phyloP scores from a whole-genome alignment of 768 basidiomycete species.

The Tricholoma matsutake region DNA sequence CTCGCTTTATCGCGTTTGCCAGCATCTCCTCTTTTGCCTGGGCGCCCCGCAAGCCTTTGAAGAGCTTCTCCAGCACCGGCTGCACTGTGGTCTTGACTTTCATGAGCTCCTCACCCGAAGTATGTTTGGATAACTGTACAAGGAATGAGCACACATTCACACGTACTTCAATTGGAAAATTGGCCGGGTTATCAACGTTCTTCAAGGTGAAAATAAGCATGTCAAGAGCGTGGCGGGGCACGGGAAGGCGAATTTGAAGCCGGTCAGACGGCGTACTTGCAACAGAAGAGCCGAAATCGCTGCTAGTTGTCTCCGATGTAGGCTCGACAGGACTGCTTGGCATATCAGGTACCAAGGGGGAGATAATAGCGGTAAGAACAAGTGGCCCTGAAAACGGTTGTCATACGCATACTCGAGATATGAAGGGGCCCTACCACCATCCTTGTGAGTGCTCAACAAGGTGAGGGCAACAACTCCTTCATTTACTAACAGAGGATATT shows the following conservation, averaged over 20 bases:
- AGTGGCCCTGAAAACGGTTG: conserved; percentile 45
- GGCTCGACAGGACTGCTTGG: conserved; percentile 34
- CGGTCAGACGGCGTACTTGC: conserved; percentile 40
- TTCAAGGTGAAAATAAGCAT: conserved; percentile 63
- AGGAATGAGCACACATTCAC: conserved; percentile 74
- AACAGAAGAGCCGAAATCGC: conserved; percentile 47
- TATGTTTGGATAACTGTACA: conserved; percentile 56
- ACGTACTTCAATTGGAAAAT: conserved; percentile 74
- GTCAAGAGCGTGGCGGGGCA: conserved; percentile 60
- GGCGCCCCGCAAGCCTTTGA: conserved; percentile 29
- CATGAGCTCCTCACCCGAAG: conserved; percentile 43
- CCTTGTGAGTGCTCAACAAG: conserved; percentile 61
- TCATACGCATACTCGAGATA: not conserved
- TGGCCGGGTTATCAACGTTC: conserved; percentile 50
- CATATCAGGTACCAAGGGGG: conserved; percentile 44
- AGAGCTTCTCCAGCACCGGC: conserved; percentile 51
- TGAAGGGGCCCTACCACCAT: conserved; percentile 54
- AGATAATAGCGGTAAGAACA: conserved; percentile 58
- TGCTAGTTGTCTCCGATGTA: conserved; percentile 37
- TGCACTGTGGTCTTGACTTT: conserved; percentile 48
- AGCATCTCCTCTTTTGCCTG: conserved; percentile 44
- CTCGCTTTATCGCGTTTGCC: conserved; percentile 34
- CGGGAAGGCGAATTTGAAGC: conserved; percentile 35
- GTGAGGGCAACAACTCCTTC: conserved; percentile 86
- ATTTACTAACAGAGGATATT: conserved; percentile 83